phyloP scores from a whole-genome alignment of 768 basidiomycete genomes.

The Brasilioporus rufonigricans region DNA sequence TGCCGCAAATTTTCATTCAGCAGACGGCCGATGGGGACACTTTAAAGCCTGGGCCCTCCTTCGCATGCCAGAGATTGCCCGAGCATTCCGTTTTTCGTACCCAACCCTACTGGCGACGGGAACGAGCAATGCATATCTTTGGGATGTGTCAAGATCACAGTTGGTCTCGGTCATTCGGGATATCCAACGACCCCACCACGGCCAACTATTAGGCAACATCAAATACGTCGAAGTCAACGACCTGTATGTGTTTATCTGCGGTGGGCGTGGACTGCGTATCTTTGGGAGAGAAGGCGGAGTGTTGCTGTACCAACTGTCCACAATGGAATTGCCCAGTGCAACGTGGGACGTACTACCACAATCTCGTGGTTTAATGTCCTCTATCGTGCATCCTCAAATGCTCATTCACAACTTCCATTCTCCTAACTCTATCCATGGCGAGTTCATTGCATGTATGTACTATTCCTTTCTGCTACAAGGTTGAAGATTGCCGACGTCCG shows the following conservation, averaged over 20 bases:
- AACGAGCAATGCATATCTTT: slow-evolving; percentile 48
- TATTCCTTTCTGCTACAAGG: not conserved
- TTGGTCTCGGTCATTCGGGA: slow-evolving; percentile 41
- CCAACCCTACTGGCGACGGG: slow-evolving; percentile 59
- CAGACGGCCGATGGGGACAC: slow-evolving; percentile 39
- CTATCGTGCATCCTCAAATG: slow-evolving; percentile 21
- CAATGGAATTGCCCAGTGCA: slow-evolving; percentile 34
- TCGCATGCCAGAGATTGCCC: slow-evolving; percentile 38
- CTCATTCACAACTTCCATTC: slow-evolving; percentile 13
- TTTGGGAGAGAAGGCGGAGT: slow-evolving; percentile 49
- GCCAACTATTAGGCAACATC: slow-evolving; percentile 37
- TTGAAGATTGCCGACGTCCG: not conserved
- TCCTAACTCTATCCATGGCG: not conserved
- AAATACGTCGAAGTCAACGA: slow-evolving; percentile 66
- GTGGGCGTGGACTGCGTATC: slow-evolving; percentile 44
- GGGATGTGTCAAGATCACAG: slow-evolving; percentile 54
- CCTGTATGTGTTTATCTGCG: slow-evolving; percentile 60
- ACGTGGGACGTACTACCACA: slow-evolving; percentile 33
- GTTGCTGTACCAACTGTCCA: slow-evolving; percentile 43
- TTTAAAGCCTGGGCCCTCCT: slow-evolving; percentile 66
- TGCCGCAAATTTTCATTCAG: slow-evolving; percentile 10
- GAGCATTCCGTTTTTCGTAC: slow-evolving; percentile 66
- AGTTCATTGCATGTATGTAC: slow-evolving; percentile 30
- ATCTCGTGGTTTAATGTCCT: slow-evolving; percentile 1
- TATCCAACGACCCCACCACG: slow-evolving; percentile 14